A percentile compares a stretch with the other conserved stretches of the same genome.
phyloP scores from a whole-genome alignment of 257 asterid species.

The Solanum commersonii region DNA sequence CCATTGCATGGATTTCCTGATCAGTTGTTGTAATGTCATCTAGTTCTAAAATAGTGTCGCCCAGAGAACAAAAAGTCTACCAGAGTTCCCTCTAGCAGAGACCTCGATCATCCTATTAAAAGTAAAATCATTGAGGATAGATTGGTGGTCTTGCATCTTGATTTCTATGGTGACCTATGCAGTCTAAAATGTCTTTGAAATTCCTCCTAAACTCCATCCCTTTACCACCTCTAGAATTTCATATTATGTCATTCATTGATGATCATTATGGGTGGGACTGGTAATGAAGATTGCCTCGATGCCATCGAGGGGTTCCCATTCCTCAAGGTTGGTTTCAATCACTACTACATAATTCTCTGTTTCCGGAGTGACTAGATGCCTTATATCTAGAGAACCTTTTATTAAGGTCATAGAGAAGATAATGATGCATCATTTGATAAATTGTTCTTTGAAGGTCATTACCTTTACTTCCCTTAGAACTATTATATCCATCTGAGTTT shows the following conservation, averaged over 20 bases:
- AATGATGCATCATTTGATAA: not conserved
- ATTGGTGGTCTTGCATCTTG: not conserved
- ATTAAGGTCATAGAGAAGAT: not conserved
- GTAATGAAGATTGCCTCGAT: not conserved
- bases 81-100: not conserved
- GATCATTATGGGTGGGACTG: too few species aligned
- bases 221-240: not conserved
- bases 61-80: not conserved
- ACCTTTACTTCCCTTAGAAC: not conserved
- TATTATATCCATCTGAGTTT: not conserved
- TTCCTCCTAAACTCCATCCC: too few species aligned
- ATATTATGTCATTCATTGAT: too few species aligned
- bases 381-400: not conserved
- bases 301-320: not conserved
- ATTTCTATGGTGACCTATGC: too few species aligned
- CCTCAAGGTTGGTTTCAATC: not conserved
- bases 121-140: not conserved
- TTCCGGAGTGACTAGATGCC: rapidly evolving
- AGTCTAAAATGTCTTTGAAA: too few species aligned
- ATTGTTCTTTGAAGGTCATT: not conserved
- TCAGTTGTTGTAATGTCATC: not conserved
- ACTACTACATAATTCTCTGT: not conserved
- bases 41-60: not conserved
- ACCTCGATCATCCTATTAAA: not conserved
- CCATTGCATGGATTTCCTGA: not conserved